Base-by-base conservation (phyloP, 345 rosid genomes). In the Lagerstroemia speciosa region DNA sequence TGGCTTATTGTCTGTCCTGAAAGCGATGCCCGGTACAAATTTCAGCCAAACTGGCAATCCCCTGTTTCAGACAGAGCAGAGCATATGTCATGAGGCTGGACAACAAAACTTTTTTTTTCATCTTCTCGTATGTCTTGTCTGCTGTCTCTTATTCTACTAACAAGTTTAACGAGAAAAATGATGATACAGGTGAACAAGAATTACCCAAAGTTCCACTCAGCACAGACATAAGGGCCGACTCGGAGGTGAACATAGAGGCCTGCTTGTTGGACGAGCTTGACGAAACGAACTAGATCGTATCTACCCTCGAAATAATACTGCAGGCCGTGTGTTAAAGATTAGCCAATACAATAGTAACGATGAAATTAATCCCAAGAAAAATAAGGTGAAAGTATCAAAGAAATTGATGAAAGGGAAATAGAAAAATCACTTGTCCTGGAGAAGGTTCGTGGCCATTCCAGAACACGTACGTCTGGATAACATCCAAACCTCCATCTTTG, bases 381-480 rank as follows among this genome's bases (percentile, higher is more conserved):
- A 55, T n/a, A 40, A 8, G 9, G 36, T 31, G 14, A 7, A 41
- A 61, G 11, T 38, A 38, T 14, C 12, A 26, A 22, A 62, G 36
- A 38, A 62, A 37, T 11, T 43, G 2, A 14, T 43, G 0, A 30
- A 1, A 31, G 30, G 11, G 24, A 2, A 14, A 34, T 10, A 14
- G 4, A 1, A n/a, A 22, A 8, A 10, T 67, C 27, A 68, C 76
- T 7, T 67, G 37, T 67, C 76, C 76, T 2, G 66, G 71, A 40
- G 67, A 33, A 3, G 76, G 76, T 2, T 73, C 76, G 30, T 73
- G 86, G 6, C 83, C 86, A 36, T 82, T 79, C 86, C 83, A 82
- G 65, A 82, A 82, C 38, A 82, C 83, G 48, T 82, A 82, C 11
- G 86, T 82, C 69, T 82, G 80, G 62, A 82, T 79, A 57, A 79